phyloP scores from a whole-genome alignment of 2,329 filamentous ascomycete species.

The Leptographium radiaticola region DNA sequence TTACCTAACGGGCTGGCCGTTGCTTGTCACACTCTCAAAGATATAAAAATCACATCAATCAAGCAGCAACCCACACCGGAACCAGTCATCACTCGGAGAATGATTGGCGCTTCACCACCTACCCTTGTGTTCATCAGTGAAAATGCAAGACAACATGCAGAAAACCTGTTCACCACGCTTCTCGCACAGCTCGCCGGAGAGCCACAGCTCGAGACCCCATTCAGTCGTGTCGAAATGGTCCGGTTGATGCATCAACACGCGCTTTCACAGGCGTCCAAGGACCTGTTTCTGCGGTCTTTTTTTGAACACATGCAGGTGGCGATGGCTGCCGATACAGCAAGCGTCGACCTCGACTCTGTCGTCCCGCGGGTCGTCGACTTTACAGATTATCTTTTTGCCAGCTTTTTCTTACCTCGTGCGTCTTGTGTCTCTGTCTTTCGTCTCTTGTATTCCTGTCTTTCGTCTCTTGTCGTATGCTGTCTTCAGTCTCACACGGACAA shows the following conservation, averaged over 20 bases:
- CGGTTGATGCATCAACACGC: background rate
- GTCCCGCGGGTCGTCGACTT: background rate
- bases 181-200: background rate
- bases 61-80: no score
- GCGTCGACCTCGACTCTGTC: background rate
- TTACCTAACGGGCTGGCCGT: no score
- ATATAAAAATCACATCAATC: no score
- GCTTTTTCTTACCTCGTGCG: background rate
- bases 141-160: background rate
- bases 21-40: no score
- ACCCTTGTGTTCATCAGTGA: background rate
- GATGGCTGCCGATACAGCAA: background rate
- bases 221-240: background rate
- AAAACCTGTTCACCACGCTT: background rate
- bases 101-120: background rate
- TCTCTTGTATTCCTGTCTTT: no score
- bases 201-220: background rate
- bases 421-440: background rate
- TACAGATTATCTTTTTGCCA: background rate
- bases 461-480: no score
- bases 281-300: background rate
- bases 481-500: no score
- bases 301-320: background rate
- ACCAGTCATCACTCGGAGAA: no score
- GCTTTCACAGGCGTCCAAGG: background rate